Conservation (phyloP, 2,329 filamentous ascomycete genomes). For the Fusarium falciforme region DNA sequence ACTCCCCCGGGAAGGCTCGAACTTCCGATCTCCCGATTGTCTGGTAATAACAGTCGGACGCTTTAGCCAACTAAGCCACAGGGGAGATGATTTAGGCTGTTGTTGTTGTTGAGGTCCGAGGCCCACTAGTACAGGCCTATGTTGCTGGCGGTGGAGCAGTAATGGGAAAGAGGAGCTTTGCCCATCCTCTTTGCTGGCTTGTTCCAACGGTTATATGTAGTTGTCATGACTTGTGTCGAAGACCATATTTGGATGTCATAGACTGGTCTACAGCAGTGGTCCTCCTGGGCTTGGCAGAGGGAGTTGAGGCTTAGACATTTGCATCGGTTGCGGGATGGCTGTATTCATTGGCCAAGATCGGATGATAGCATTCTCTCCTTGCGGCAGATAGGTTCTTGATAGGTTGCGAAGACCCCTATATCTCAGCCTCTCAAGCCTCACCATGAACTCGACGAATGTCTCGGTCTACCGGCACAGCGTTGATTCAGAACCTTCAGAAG, state of each 20-base stretch:
- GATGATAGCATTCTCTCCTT: neutral
- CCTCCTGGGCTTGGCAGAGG: neutral
- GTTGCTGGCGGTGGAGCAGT: neutral
- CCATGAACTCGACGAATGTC: neutral
- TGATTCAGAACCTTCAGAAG: neutral
- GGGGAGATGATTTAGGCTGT: conserved; percentile 14
- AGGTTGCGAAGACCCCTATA: neutral
- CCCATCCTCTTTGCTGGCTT: neutral
- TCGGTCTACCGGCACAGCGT: neutral
- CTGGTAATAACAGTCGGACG: conserved; percentile 64
- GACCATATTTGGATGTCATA: neutral
- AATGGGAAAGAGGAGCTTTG: neutral
- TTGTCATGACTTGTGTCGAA: neutral
- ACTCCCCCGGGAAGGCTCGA: conserved; percentile 46
- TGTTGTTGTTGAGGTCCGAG: conserved; percentile 1
- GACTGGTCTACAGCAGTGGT: neutral
- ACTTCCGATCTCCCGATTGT: conserved; percentile 47
- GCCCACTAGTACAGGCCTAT: neutral
- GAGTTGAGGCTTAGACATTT: neutral
- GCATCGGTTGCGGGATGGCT: neutral
- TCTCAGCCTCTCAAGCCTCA: neutral
- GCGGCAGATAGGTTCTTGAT: neutral
- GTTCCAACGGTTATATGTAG: neutral
- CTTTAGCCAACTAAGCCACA: conserved; percentile 66
- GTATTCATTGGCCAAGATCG: neutral